These are phyloP conservation scores for Trichoderma koningiopsis DNA, from an alignment of 2,329 filamentous ascomycete genomes.

Conservation along the genomic window DNA sequence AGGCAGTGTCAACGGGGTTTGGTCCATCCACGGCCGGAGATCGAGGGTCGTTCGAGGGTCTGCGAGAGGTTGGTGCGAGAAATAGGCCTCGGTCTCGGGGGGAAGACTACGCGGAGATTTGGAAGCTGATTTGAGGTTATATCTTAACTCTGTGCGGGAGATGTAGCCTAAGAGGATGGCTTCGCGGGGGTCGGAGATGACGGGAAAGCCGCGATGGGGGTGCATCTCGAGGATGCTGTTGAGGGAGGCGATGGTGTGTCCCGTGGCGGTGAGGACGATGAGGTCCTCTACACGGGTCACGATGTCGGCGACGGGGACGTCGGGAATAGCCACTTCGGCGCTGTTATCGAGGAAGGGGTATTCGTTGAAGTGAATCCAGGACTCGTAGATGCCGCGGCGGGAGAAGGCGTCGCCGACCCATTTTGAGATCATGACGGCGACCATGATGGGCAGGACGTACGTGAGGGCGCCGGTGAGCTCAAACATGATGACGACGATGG, in stretches of 20 bases:
- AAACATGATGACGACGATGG: slow-evolving; percentile 99
- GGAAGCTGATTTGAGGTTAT: slow-evolving; percentile 65
- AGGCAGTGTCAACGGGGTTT: slow-evolving; percentile 90
- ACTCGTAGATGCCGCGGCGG: slow-evolving; percentile 91
- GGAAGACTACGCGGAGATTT: slow-evolving; percentile 62
- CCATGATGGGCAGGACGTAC: slow-evolving; percentile 98
- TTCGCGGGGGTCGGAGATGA: slow-evolving; percentile 76
- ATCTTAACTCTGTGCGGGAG: slow-evolving; percentile 83
- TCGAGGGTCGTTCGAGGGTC: slow-evolving; percentile 80
- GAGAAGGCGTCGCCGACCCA: slow-evolving; percentile 98
- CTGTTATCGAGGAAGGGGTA: slow-evolving; percentile 95
- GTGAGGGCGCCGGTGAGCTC: slow-evolving; percentile 94
- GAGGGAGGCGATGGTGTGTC: slow-evolving; percentile 81
- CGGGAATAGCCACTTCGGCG: slow-evolving; percentile 77
- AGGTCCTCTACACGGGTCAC: slow-evolving; percentile 94
- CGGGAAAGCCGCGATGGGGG: slow-evolving; percentile 86
- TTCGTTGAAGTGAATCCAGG: slow-evolving; percentile 94
- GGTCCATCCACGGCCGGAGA: slow-evolving; percentile 96
- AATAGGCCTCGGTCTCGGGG: slow-evolving; percentile 76
- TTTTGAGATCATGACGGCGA: slow-evolving; percentile 96
- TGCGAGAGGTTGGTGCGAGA: slow-evolving; percentile 78
- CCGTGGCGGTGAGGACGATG: slow-evolving; percentile 80
- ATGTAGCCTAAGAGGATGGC: slow-evolving; percentile 90
- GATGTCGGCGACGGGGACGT: slow-evolving; percentile 81
- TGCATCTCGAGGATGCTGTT: slow-evolving; percentile 70